phyloP scores from a whole-genome alignment of 2,329 filamentous ascomycete species.

The Nigrospora sphaerica region DNA sequence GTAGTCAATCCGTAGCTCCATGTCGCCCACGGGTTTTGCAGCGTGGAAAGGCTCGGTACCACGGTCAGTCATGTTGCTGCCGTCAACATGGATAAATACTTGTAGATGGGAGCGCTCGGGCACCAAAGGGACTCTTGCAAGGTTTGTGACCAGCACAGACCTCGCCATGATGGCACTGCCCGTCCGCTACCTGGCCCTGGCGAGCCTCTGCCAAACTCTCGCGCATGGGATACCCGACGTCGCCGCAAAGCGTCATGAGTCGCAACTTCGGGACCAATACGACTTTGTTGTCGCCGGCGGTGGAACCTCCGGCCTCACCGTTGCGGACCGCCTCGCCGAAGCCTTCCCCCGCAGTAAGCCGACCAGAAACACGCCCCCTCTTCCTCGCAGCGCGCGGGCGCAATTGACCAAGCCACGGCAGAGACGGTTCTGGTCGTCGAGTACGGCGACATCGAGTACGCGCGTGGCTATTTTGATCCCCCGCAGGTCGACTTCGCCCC shows the following conservation, averaged over 20 bases:
- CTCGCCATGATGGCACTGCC: neutral
- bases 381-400: no score
- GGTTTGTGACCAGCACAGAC: neutral
- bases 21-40: neutral
- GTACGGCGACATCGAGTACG: neutral
- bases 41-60: no score
- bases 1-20: neutral
- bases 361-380: no score
- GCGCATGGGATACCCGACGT: neutral
- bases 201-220: neutral
- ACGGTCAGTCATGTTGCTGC: neutral
- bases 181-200: neutral
- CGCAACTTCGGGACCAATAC: conserved; percentile 16
- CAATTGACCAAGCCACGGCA: neutral
- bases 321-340: conserved; percentile 23
- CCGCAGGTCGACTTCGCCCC: neutral
- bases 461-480: conserved; percentile 2
- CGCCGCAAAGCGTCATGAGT: conserved; percentile 11
- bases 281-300: conserved; percentile 24
- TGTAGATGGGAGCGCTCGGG: no score
- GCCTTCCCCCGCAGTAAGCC: conserved; percentile 17
- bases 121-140: no score
- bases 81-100: no score
- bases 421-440: conserved; percentile 11
- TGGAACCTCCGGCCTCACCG: conserved; percentile 24